Evolutionary conservation across 2,329 filamentous ascomycete species (phyloP), one percentile per base, ranked within the genome.

Genomic region (Trichoderma polysporum): DNA sequence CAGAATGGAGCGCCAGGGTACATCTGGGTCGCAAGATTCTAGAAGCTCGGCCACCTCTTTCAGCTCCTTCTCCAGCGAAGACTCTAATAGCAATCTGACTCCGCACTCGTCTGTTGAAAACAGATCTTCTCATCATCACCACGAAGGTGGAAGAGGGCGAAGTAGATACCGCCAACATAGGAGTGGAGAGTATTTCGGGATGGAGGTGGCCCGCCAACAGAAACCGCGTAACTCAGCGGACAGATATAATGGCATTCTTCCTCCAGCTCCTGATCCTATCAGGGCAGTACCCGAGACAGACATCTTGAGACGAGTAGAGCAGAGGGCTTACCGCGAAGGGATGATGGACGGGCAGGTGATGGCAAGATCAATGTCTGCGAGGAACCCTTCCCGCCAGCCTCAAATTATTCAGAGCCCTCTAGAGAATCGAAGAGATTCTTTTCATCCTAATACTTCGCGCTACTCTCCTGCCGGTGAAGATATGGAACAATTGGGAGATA

Each of bases 251-350:
- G 13, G 9, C 22, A 56, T 52, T n/a, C 50, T 37, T 61, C 57
- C 57, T 47, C 57, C 54, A 27, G 50, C 58, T 47, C 58, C 65
- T 9, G 57, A 54, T 37, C 65, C 65, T 19, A 37, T 31, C 53
- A 53, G 31, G 1, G 41, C 59, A 12, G 53, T 56, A 9, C 27
- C 54, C 12, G 53, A 59, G 8, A 19, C 29, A 12, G 63, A 66
- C 3, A 50, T 33, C 4, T 1, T 25, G 8, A 52, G 17, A 15
- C 25, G n/a, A 12, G 3, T 7, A 13, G 54, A 66, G 4, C 29
- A 41, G 31, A 50, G 12, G 7, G 17, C 10, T 6, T 66, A 31
- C 25, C 29, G 22, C 19, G 31, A 31, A n/a, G 22, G 31, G 1
- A 37, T 33, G 10, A 53, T 39, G n/a, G 45, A 52, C 12, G 47